phyloP scores from a whole-genome alignment of 2,329 filamentous ascomycete genomes.

The Colletotrichum kahawae region DNA sequence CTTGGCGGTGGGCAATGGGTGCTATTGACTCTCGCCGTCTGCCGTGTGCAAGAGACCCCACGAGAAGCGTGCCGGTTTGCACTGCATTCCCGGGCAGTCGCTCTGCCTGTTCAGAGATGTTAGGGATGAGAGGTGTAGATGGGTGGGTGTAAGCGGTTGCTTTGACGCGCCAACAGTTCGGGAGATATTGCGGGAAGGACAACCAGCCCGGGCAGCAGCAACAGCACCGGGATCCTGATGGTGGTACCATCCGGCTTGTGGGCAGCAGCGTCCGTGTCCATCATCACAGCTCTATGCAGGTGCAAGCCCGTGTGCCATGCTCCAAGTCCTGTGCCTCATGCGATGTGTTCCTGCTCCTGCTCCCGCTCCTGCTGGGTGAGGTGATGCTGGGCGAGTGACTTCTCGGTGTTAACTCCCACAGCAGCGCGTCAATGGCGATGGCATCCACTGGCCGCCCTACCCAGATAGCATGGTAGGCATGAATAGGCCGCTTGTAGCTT shows the following conservation, averaged over 20 bases:
- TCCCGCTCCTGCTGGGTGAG: not conserved
- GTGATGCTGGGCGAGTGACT: not conserved
- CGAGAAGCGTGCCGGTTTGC: not conserved
- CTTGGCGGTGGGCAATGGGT: not conserved
- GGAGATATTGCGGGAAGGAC: not conserved
- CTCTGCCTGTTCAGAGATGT: not conserved
- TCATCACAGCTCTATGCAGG: not conserved
- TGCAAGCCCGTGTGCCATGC: not conserved
- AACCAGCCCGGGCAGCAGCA: not conserved
- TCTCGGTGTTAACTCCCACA: not conserved
- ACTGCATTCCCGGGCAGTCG: not conserved
- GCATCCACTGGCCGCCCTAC: not conserved
- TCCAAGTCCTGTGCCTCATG: not conserved
- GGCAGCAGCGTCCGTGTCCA: not conserved
- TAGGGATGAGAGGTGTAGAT: not conserved
- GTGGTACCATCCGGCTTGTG: not conserved
- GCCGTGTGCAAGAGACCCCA: not conserved
- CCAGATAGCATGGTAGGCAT: not conserved
- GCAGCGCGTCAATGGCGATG: not conserved
- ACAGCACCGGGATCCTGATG: not conserved
- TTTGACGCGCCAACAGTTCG: not conserved
- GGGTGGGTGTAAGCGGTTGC: not conserved
- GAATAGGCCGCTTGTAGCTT: not conserved
- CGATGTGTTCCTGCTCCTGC: not conserved
- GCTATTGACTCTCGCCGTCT: not conserved